phyloP scores from a whole-genome alignment of 306 rosid genomes.

The Macrotyloma uniflorum region DNA sequence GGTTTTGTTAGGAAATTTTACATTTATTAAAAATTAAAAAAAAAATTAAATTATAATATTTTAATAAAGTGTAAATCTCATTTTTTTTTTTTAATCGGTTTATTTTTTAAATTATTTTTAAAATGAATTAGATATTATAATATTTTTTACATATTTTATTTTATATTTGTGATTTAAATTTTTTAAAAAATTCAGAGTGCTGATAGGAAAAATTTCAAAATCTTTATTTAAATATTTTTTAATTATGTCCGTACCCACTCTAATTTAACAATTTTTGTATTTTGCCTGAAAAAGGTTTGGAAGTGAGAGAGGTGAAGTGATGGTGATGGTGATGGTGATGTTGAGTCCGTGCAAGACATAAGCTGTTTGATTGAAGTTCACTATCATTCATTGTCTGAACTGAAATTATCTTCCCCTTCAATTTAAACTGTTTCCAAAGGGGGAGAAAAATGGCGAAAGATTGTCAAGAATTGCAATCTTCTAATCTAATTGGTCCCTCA shows the following conservation, averaged over 20 bases:
- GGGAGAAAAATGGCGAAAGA: slow-evolving; percentile 30
- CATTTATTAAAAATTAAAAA: too few species aligned
- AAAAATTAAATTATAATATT: too few species aligned
- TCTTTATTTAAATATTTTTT: not conserved
- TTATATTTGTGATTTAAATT: too few species aligned
- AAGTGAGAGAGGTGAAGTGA: not conserved
- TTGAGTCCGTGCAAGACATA: not conserved
- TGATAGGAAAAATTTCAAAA: not conserved
- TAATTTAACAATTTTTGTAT: not conserved
- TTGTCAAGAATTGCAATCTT: slow-evolving; percentile 29
- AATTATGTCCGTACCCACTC: not conserved
- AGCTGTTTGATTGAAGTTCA: not conserved
- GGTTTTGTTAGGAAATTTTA: too few species aligned
- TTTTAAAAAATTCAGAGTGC: too few species aligned
- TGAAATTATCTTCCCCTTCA: not conserved
- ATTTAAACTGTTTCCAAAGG: slow-evolving; percentile 29
- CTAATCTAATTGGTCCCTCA: slow-evolving; percentile 39
- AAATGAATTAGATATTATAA: too few species aligned
- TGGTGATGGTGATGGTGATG: not conserved
- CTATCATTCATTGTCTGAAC: not conserved
- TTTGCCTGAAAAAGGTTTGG: not conserved
- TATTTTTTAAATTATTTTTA: too few species aligned
- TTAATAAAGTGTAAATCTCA: too few species aligned
- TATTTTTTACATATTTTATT: too few species aligned
- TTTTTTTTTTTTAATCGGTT: too few species aligned